These are phyloP conservation scores for Vigna unguiculata DNA, from an alignment of 306 rosid species.

Conservation along the genomic window DNA sequence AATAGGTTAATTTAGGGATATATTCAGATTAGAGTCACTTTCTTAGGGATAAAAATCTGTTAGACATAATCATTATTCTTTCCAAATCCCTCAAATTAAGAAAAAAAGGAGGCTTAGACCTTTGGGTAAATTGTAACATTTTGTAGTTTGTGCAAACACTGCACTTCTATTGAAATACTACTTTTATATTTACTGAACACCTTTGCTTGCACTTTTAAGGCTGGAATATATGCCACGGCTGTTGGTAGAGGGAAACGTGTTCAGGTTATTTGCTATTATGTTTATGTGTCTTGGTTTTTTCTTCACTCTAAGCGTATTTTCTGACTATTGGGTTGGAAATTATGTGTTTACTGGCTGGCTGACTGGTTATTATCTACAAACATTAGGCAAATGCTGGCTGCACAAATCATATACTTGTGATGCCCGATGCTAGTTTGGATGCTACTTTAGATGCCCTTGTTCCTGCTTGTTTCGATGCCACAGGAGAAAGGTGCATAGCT, in stretches of 20 bases:
- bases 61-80: neutral
- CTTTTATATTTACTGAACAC: slow-evolving; percentile 2
- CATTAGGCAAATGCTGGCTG: slow-evolving; percentile 69
- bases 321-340: slow-evolving; percentile 25
- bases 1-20: neutral
- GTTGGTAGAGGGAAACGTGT: slow-evolving; percentile 74
- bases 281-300: slow-evolving; percentile 30
- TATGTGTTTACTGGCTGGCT: slow-evolving; percentile 36
- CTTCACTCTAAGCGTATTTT: slow-evolving; percentile 23
- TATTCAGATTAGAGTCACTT: neutral
- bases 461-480: slow-evolving; percentile 71
- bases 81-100: neutral
- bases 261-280: slow-evolving; percentile 53
- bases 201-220: slow-evolving; percentile 52
- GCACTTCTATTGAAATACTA: slow-evolving; percentile 3
- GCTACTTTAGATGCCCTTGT: slow-evolving; percentile 66
- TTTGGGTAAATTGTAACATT: neutral
- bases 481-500: slow-evolving; percentile 67
- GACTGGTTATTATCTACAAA: slow-evolving; percentile 43
- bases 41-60: neutral
- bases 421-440: slow-evolving; percentile 82
- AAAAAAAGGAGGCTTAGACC: neutral
- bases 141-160: neutral
- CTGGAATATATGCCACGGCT: slow-evolving; percentile 70
- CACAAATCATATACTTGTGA: slow-evolving; percentile 65